Conservation (phyloP, 1,139 yeast species). For the Candida sanyaensis region DNA sequence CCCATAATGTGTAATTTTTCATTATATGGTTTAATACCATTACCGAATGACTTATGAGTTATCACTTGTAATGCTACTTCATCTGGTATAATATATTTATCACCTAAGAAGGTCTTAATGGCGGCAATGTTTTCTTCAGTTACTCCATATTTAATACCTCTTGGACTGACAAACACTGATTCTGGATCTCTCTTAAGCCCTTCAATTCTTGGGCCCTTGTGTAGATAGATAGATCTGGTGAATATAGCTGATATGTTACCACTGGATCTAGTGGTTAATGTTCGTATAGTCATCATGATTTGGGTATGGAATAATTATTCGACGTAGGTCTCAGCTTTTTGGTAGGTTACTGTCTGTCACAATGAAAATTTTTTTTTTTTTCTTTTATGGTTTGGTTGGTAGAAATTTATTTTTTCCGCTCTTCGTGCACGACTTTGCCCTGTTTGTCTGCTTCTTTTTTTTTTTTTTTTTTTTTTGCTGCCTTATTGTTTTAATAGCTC, state of each 20-base stretch:
- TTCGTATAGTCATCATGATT: constrained; percentile 18
- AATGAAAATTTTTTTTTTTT: constrained; percentile 5
- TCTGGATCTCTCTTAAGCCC: constrained; percentile 81
- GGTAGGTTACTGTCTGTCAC: not conserved
- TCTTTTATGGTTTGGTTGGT: constrained; percentile 1
- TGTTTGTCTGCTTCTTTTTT: too few species aligned
- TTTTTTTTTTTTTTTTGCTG: not conserved
- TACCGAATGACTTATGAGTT: constrained; percentile 93
- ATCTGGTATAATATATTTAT: constrained; percentile 48
- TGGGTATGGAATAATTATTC: too few species aligned
- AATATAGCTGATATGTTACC: not conserved
- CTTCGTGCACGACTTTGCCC: not conserved
- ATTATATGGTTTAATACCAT: constrained; percentile 85
- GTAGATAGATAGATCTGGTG: constrained; percentile 34
- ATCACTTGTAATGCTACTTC: constrained; percentile 71
- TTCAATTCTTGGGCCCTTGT: constrained; percentile 63
- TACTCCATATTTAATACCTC: constrained; percentile 62
- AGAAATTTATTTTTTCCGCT: not conserved
- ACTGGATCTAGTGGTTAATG: constrained; percentile 8
- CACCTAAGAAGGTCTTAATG: constrained; percentile 48
- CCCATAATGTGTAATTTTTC: constrained; percentile 83
- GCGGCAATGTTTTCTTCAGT: constrained; percentile 48
- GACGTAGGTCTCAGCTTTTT: too few species aligned
- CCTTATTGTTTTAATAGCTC: too few species aligned
- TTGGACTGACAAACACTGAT: constrained; percentile 56